phyloP scores from a whole-genome alignment of 805 yeast species.

The Helenozyma baotianmanensis region DNA sequence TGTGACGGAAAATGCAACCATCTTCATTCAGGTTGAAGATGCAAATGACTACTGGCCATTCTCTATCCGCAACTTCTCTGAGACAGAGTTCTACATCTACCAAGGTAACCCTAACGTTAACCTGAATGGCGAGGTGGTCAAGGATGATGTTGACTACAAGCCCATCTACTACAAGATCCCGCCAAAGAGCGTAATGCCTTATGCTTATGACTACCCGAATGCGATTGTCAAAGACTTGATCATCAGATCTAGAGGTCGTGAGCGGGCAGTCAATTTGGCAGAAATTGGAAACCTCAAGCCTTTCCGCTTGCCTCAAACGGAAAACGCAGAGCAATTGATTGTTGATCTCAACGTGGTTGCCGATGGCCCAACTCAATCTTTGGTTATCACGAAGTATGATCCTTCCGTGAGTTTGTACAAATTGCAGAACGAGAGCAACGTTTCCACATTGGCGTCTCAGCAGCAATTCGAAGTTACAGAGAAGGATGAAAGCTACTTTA shows the following conservation, averaged over 20 bases:
- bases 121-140: conserved; percentile 54
- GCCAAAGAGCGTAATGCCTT: conserved; percentile 91
- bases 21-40: conserved; percentile 69
- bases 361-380: conserved; percentile 90
- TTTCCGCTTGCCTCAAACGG: conserved; percentile 61
- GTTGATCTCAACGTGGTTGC: conserved; percentile 91
- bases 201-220: conserved; percentile 96
- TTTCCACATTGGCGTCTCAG: conserved; percentile 24
- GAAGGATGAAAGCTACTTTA: conserved; percentile 49
- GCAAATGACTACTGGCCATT: conserved; percentile 88
- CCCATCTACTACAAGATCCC: conserved; percentile 83
- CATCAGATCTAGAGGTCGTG: conserved; percentile 65
- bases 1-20: conserved; percentile 72
- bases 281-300: conserved; percentile 92
- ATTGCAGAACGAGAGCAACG: conserved; percentile 27
- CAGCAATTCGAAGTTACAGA: conserved; percentile 55
- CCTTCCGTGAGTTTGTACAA: conserved; percentile 74
- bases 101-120: conserved; percentile 76
- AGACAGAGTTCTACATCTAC: conserved; percentile 77
- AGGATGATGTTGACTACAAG: conserved; percentile 52
- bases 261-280: conserved; percentile 76
- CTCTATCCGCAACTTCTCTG: conserved; percentile 85
- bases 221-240: conserved; percentile 79
- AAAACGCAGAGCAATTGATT: conserved; percentile 38
- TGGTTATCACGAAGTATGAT: conserved; percentile 79